Percentiles rank a stretch among this genome's conserved stretches.
phyloP scores from a whole-genome alignment of 306 rosid species.

The Acacia crassicarpa region DNA sequence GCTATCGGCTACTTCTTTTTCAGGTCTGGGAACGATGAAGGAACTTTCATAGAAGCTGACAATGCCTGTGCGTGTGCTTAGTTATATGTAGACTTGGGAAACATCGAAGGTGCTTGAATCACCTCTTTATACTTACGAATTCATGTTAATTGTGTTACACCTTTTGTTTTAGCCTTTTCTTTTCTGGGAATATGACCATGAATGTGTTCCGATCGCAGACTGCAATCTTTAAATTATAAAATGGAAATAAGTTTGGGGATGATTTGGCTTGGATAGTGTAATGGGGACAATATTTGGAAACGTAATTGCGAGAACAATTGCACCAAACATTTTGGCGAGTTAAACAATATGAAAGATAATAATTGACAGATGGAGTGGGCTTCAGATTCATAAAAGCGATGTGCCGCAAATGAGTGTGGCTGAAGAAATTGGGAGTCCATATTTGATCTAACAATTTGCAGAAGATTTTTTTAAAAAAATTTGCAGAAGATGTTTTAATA shows the following conservation, averaged over 20 bases:
- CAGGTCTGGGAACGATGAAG: constrained; percentile 61
- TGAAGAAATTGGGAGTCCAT: not conserved
- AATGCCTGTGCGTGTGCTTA: constrained; percentile 89
- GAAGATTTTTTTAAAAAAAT: not conserved
- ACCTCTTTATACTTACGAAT: not conserved
- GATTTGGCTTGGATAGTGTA: not conserved
- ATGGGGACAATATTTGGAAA: not conserved
- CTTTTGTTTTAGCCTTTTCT: not conserved
- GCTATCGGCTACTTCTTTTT: constrained; percentile 67
- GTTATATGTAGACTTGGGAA: not conserved
- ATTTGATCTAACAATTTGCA: not conserved
- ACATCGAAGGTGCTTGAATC: not conserved
- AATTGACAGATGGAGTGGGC: not conserved
- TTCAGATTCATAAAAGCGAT: not conserved
- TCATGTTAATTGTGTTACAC: not conserved
- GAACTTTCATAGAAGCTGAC: constrained; percentile 42
- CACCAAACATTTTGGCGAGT: not conserved
- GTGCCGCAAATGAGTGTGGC: not conserved
- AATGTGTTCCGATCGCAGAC: not conserved
- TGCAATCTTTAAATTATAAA: not conserved
- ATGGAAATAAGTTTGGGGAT: not conserved
- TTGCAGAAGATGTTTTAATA: not conserved
- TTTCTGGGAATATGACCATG: not conserved
- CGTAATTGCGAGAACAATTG: not conserved
- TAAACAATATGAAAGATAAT: not conserved